Base-by-base conservation (phyloP, 192 early-diverging fungal species). In the Coemansia sp. region DNA sequence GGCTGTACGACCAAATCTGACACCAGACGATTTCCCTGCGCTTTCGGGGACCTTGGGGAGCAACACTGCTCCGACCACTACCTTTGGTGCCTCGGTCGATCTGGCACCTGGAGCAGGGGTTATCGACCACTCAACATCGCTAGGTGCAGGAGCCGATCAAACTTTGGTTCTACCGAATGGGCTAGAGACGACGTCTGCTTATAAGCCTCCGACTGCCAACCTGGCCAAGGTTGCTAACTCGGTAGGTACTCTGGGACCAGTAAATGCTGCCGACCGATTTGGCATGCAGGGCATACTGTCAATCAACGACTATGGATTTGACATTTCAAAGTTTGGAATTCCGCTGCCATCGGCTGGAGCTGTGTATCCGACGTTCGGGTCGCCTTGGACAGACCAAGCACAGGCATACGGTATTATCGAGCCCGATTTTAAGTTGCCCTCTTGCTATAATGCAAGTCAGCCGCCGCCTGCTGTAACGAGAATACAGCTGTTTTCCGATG, bases 231-330 rank as follows among this genome's bases (percentile, higher is more conserved):
- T 53, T 34, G 71, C 70, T 2, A 62, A 68, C 39, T 58, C 31
- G 10, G 63, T 34, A 6, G 59, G 37, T 38, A 29, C 65, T 10
- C 74, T 73, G 70, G 64, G 44, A 25, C 70, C 74, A 32, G 50
- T 75, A 25, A 71, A 42, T 19, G 64, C 70, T 5, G 68, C 71
- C 6, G 81, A 96, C 76, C 87, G 87, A 48, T 94, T 87, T 73
- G 94, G 93, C 3, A 84, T 98, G 67, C 82, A 93, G 42, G 95
- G 95, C n/a, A 85, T 99, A 53, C 80, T 98, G 63, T 89, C 88
- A 34, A 92, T 91, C 78, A 85, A 96, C 66, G 90, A 93, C 31
- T 87, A 95, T n/a, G 97, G 95, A 1, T 88, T 87, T 71, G 95
- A 99, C 80, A 82, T 97, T 59, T 92, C 95, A 21, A 90, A 91